Conservation (phyloP, 306 rosid genomes). For the Cajanus cajan region DNA sequence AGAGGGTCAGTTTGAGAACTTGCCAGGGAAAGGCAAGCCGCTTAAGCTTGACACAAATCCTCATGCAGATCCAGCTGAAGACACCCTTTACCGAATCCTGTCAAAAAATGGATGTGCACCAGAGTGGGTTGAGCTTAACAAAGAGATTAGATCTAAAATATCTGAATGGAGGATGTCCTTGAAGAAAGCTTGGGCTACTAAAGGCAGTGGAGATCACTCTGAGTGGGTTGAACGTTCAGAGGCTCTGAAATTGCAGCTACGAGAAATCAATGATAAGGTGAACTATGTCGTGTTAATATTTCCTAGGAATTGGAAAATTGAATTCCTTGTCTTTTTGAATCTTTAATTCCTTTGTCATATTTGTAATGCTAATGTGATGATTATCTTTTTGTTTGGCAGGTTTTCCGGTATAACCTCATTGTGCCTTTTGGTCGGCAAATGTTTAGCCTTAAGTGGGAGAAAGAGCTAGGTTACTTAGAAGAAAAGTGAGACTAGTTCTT, state of each 20-base stretch:
- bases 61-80: constrained; percentile 93
- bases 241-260: constrained; percentile 54
- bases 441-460: constrained; percentile 85
- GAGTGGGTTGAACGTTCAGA: constrained; percentile 59
- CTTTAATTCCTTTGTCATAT: background rate
- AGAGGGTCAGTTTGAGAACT: constrained; percentile 85
- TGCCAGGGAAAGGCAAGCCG: constrained; percentile 93
- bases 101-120: constrained; percentile 84
- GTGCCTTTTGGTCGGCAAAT: constrained; percentile 91
- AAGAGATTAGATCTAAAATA: constrained; percentile 64
- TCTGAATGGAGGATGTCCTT: constrained; percentile 61
- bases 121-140: constrained; percentile 92
- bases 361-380: background rate
- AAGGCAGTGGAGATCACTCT: constrained; percentile 49
- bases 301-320: background rate
- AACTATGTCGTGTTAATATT: background rate
- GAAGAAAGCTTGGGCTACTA: constrained; percentile 60
- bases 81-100: constrained; percentile 73
- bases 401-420: constrained; percentile 78
- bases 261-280: constrained; percentile 70
- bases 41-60: constrained; percentile 68
- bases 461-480: constrained; percentile 66
- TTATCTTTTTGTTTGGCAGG: constrained; percentile 49
- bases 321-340: constrained; percentile 15
- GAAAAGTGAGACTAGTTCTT: constrained; percentile 35